phyloP scores from a whole-genome alignment of 768 basidiomycete species.

The Kwoniella sp. region DNA sequence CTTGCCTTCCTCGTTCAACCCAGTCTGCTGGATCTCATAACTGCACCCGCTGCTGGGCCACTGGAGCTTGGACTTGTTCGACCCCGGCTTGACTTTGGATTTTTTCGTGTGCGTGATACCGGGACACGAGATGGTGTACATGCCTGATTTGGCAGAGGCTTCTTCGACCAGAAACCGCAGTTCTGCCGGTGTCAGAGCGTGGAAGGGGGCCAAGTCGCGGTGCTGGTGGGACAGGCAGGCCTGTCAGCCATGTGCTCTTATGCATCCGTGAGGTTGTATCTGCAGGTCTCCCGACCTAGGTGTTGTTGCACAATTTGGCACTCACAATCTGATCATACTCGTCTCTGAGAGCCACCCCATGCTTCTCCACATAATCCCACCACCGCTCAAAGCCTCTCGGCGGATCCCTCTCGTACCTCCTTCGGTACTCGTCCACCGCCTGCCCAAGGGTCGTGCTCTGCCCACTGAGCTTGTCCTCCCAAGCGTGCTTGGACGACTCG shows the following conservation, averaged over 20 bases:
- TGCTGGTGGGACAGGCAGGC: slow-evolving; percentile 16
- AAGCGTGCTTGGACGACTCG: slow-evolving; percentile 22
- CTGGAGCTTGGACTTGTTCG: neutral
- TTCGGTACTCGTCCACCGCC: slow-evolving; percentile 43
- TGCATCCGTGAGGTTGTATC: neutral
- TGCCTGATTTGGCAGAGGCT: slow-evolving; percentile 26
- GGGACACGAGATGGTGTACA: slow-evolving; percentile 41
- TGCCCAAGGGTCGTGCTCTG: slow-evolving; percentile 33
- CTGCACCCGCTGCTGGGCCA: slow-evolving; percentile 17
- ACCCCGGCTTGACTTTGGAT: neutral
- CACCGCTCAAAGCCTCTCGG: slow-evolving; percentile 45
- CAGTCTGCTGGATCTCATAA: slow-evolving; percentile 26
- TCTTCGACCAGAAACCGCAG: slow-evolving; percentile 23
- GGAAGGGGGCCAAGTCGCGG: slow-evolving; percentile 43
- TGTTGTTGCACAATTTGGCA: neutral
- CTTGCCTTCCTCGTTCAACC: slow-evolving; percentile 32
- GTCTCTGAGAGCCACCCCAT: slow-evolving; percentile 39
- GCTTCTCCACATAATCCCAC: slow-evolving; percentile 30
- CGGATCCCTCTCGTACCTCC: slow-evolving; percentile 38
- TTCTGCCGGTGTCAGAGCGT: slow-evolving; percentile 26
- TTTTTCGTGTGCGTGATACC: slow-evolving; percentile 4
- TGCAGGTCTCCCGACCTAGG: too few relatives aligned
- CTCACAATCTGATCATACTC: slow-evolving; percentile 50
- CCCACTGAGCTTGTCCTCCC: slow-evolving; percentile 32
- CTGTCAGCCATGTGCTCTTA: neutral